Evolutionary conservation across 202 grass and related monocot species (phyloP), one percentile per base, ranked within the genome.

Genomic region (Bolboschoenoplectus hybrid): DNA sequence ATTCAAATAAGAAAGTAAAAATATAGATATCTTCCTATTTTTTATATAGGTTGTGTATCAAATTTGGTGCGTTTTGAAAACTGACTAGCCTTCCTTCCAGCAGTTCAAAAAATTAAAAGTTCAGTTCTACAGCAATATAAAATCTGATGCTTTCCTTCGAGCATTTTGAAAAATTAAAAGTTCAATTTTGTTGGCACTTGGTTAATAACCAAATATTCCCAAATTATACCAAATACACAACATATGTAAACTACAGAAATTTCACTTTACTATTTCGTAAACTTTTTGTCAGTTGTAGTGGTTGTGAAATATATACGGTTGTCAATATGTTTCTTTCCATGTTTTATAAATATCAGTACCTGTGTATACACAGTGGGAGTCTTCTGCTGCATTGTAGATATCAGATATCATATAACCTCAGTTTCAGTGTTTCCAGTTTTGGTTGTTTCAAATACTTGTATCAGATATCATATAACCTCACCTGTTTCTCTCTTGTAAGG

Each of bases 401-500:
- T 68, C 13, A 26, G 0, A 26, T 26, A 26, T 26, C 26, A 26
- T 0, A 26, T 26, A 26, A 26, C 26, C 26, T 26, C 26, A 26
- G 26, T 26, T 26, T 26, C 26, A 26, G 36, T 74, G 45, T 74
- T 51, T 74, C 20, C 45, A 74, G 20, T 74, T 70, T 16, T 35
- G 51, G 13, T 7, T 74, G 19, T 10, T 74, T 45, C 13, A 7
- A 44, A 17, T 44, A 44, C 67, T 79, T 41, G 7, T 57, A 57
- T 58, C 51, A 39, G 12, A 57, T 40, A 57, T 78, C 2, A 14
- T 57, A 13, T 78, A 32, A 78, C 2, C 32, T 57, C 34, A n/a
- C 51, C 12, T 56, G 32, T 50, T 79, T 79, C 7, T 79, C 36
- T 79, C 46, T 53, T 56, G 53, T 57, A 38, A 85, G 85, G 85